phyloP scores from a whole-genome alignment of 768 basidiomycete genomes.

The Podaxis sp. region DNA sequence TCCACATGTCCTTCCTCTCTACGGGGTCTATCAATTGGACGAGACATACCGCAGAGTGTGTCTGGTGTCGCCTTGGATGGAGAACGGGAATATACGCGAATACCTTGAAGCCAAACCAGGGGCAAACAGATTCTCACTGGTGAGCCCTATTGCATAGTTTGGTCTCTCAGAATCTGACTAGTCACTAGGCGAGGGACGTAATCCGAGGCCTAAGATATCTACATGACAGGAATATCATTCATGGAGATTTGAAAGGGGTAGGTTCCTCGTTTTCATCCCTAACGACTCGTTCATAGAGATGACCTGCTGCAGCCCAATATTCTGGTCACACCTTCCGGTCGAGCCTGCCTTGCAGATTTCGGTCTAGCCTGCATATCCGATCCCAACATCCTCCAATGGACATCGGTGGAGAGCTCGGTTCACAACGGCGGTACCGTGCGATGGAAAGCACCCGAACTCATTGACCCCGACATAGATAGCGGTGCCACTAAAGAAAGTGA shows the following conservation, averaged over 20 bases:
- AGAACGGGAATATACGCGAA: constrained; percentile 29
- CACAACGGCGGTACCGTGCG: constrained; percentile 28
- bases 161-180: background rate
- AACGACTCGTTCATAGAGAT: background rate
- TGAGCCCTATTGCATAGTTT: background rate
- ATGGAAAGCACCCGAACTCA: constrained; percentile 36
- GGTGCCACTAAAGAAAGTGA: constrained; percentile 24
- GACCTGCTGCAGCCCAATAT: constrained; percentile 38
- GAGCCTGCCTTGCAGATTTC: constrained; percentile 50
- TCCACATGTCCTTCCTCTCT: constrained; percentile 32
- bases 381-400: constrained; percentile 18
- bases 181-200: constrained; percentile 27
- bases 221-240: constrained; percentile 33
- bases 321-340: constrained; percentile 36
- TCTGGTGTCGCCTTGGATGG: constrained; percentile 37
- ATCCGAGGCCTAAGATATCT: constrained; percentile 29
- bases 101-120: constrained; percentile 20
- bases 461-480: constrained; percentile 22
- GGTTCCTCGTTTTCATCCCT: background rate
- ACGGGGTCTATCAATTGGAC: constrained; percentile 25
- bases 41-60: constrained; percentile 25
- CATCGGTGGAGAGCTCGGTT: constrained; percentile 18
- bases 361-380: constrained; percentile 36
- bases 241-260: constrained; percentile 37
- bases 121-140: constrained; percentile 16